Base-by-base conservation (phyloP, 2,329 filamentous ascomycete genomes). In the Fusarium brachygibbosum region DNA sequence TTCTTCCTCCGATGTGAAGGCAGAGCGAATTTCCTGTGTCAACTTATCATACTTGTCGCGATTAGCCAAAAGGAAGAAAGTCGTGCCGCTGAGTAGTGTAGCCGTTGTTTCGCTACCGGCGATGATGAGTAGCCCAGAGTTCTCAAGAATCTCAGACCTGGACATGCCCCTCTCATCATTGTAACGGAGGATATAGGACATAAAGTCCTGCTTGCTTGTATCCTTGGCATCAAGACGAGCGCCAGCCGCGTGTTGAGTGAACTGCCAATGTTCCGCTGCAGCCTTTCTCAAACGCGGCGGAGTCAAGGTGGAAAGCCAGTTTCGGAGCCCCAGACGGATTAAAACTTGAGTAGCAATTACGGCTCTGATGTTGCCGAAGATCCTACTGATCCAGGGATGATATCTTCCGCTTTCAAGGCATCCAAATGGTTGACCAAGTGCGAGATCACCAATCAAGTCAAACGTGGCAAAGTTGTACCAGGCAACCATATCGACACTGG, bases 81-180 rank as follows among this genome's bases (percentile, higher is more conserved):
- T 63, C 1, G 58, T 35, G 10, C 60, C 60, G 6, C 60, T 63
- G 3, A 63, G 60, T 4, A 48, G 21, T 0, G 60, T 63, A 5
- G 60, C 60, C 0, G 60, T 63, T 0, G 58, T 63, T 8, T 63
- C 60, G 4, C 60, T 63, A 4, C 60, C 60, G 2, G 60, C 60
- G 0, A 37, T 19, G 1, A 63, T 63, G 3, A 63, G 31, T 0
- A 48, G 17, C 5, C 41, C 31, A 0, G 60, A n/a, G 3, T 56
- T 63, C 9, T 63, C 60, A 1, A 63, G 13, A 0, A 63, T 63
- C 3, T 63, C 60, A n/a, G 37, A n/a, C 2, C 32, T 11, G 0
- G 60, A 63, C 58, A 63, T 56, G 3, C 60, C 60, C 2, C 51
- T 32, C 3, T 63, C 60, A 14, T 63, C 60, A 1, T 63, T 63